Conservation (phyloP, 768 basidiomycete species). For the Tulasnella sp. region DNA sequence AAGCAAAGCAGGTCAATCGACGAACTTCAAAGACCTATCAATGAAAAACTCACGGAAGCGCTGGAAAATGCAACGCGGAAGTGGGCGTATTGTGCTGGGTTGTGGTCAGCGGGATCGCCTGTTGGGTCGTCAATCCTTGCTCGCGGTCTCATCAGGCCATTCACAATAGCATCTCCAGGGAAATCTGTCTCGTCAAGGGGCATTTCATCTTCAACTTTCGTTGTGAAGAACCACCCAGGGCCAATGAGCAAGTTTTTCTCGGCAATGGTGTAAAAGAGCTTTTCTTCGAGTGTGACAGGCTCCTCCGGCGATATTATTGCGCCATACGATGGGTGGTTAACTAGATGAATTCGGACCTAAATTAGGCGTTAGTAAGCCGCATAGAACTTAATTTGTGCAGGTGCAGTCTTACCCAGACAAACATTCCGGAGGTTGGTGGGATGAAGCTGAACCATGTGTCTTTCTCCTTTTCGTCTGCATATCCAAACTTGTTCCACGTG, state of each 20-base stretch:
- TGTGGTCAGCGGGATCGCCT: not conserved
- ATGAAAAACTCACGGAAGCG: conserved; percentile 25
- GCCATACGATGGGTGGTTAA: conserved; percentile 43
- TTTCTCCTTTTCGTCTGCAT: conserved; percentile 22
- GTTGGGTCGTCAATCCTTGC: not conserved
- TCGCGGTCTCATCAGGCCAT: conserved; percentile 16
- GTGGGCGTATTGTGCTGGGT: conserved; percentile 26
- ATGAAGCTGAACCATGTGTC: conserved; percentile 54
- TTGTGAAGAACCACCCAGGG: conserved; percentile 46
- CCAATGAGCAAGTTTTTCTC: conserved; percentile 55
- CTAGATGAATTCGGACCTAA: conserved; percentile 58
- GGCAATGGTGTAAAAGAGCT: conserved; percentile 54
- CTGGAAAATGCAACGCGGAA: conserved; percentile 34
- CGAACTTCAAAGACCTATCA: not conserved
- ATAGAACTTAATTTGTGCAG: not conserved
- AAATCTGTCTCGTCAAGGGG: conserved; percentile 12
- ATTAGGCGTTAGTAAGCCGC: conserved; percentile 20
- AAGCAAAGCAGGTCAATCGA: not conserved
- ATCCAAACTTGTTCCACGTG: conserved; percentile 42
- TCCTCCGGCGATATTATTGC: conserved; percentile 29
- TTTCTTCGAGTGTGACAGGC: conserved; percentile 44
- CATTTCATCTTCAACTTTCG: conserved; percentile 23
- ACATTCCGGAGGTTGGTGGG: conserved; percentile 79
- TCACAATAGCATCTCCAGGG: not conserved
- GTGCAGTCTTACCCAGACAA: conserved; percentile 50